These are phyloP conservation scores for Sclerotinia trifoliorum DNA, from an alignment of 2,329 filamentous ascomycete genomes.

Conservation along the genomic window DNA sequence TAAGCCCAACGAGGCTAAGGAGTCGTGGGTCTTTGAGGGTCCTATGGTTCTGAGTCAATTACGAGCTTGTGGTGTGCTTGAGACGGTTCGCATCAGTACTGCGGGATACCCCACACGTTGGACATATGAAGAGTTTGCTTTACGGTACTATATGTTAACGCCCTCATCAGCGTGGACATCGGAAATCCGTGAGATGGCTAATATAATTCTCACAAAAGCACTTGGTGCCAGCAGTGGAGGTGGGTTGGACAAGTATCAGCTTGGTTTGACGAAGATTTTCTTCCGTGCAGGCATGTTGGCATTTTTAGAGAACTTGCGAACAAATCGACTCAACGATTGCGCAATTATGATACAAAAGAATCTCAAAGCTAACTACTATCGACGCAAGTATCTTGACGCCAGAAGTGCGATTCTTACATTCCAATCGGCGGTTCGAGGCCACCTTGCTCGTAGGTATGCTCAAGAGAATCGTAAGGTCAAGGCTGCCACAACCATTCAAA, in stretches of 20 bases:
- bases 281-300: conserved; percentile 99
- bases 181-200: conserved; percentile 91
- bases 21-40: conserved; percentile 95
- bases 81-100: conserved; percentile 96
- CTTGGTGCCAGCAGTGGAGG: conserved; percentile 73
- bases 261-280: conserved; percentile 98
- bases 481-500: conserved; percentile 91
- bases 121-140: conserved; percentile 98
- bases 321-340: conserved; percentile 84
- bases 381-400: conserved; percentile 84
- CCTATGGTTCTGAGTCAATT: conserved; percentile 98
- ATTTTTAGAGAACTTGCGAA: conserved; percentile 91
- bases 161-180: conserved; percentile 87
- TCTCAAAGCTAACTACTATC: conserved; percentile 90
- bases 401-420: conserved; percentile 76
- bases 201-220: conserved; percentile 85
- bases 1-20: conserved; percentile 97
- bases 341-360: conserved; percentile 99
- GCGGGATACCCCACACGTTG: conserved; percentile 96
- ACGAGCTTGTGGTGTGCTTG: conserved; percentile 95
- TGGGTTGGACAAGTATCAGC: conserved; percentile 89
- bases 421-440: conserved; percentile 76
- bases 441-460: conserved; percentile 72
- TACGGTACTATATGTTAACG: conserved; percentile 97
- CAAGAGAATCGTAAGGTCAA: conserved; percentile 79